phyloP scores from a whole-genome alignment of 2,329 filamentous ascomycete genomes.

The Claviceps africana region DNA sequence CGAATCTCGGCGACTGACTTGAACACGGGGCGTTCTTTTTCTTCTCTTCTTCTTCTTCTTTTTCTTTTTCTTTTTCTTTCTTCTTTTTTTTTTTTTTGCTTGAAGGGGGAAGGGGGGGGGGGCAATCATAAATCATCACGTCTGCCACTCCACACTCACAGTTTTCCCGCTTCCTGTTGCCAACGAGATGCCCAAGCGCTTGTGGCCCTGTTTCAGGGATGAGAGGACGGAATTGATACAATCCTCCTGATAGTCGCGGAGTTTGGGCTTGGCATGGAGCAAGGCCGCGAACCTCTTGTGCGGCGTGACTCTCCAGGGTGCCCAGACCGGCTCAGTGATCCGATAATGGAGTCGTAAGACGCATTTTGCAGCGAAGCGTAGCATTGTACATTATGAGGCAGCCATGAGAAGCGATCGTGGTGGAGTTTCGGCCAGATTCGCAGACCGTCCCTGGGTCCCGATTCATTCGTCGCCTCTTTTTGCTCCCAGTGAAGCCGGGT shows the following conservation, averaged over 20 bases:
- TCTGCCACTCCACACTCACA: constrained; percentile 27
- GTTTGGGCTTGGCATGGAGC: constrained; percentile 30
- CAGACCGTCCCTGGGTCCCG: background rate
- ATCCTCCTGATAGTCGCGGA: constrained; percentile 82
- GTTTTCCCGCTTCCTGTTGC: constrained; percentile 87
- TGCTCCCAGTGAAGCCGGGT: too few relatives aligned
- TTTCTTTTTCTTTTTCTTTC: background rate
- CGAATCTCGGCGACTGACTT: background rate
- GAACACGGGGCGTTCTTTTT: background rate
- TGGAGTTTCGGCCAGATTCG: background rate
- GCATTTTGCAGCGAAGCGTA: constrained; percentile 17
- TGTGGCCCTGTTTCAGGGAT: constrained; percentile 56
- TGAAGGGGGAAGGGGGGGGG: too few relatives aligned
- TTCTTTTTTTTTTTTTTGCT: too few relatives aligned
- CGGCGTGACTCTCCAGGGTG: constrained; percentile 1
- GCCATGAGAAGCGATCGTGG: background rate
- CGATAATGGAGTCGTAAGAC: constrained; percentile 10
- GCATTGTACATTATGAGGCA: constrained; percentile 23
- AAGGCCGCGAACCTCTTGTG: constrained; percentile 13
- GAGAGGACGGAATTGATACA: constrained; percentile 70
- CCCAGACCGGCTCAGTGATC: constrained; percentile 3
- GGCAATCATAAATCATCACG: background rate
- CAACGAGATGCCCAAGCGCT: constrained; percentile 68
- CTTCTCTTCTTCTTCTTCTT: background rate
- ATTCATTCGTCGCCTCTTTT: background rate